Base-by-base conservation (phyloP, 1,284 basidiomycete species). In the Apiotrichum sp. region DNA sequence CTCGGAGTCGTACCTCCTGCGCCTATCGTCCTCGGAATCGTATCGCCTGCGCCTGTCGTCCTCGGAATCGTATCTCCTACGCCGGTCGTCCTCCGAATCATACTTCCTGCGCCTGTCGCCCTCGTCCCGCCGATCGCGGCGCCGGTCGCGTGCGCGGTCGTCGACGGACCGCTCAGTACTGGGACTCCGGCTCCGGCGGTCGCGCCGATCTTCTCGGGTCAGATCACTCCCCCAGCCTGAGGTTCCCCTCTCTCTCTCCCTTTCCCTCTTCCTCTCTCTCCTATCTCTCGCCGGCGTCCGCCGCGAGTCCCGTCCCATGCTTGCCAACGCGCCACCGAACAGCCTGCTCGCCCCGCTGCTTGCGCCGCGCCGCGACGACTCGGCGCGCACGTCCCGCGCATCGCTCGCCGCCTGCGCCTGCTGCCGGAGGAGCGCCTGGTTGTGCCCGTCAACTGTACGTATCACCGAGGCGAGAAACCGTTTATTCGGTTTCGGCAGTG, bases 391-490 rank as follows among this genome's bases (percentile, higher is more conserved):
- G 52, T n/a, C 31, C 10, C 50, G 42, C 46, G 85, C 80, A 62
- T 88, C 86, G 61, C 86, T 79, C 0, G 88, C 88, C 34, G 86
- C 84, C 16, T 82, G 74, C 0, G 86, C 85, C 74, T 96, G 89
- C n/a, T 86, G 82, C 43, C 84, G 81, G 8, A 92, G 77, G 16
- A 96, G 78, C 11, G 87, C 84, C 72, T 85, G 84, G 73, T 96
- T 96, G 71, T 96, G 93, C 55, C 92, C 90, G 68, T 93, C 91
- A 3, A 93, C 93, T 62, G 83, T 90, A 58, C 85, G 84, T 54
- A 96, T 92, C 58, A 96, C 89, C 31, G 86, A 86, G 0, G 85
- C 83, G 22, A 96, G 78, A 74, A 96, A 96, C 1, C 89, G 86
- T 70, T 93, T 96, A 78, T 95, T 95, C n/a, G 92, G 75, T 65